Evolutionary conservation across 164 flowering plant species (phyloP), one percentile per base, ranked within the genome.

Genomic region (Annona squamosa): DNA sequence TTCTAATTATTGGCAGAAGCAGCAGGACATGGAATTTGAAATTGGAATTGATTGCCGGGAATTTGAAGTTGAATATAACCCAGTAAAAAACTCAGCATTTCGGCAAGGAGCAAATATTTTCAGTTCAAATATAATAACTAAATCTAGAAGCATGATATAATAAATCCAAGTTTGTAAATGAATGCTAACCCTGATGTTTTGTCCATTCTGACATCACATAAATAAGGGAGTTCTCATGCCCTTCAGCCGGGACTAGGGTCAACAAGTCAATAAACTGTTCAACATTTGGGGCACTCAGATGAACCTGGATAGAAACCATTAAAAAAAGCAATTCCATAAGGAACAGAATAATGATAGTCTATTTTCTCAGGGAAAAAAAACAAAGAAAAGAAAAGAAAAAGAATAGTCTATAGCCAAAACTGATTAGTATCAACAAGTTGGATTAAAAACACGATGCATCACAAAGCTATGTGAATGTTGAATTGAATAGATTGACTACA

Each of bases 121-220:
- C 59, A 1, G 13, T 52, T 52, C 59, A 52, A 52, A 52, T 2
- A 52, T 48, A 52, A 10, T 52, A 52, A 16, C 59, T 52, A 52
- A 2, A 52, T 26, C 17, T 10, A 16, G 59, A 10, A 52, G 59
- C 57, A 52, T 52, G 4, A 66, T 13, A 46, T 66, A 66, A 13
- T 66, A 37, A 19, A 66, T 66, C 66, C 66, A 63, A 63, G 59
- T 52, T 52, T 52, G 59, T 6, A 52, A 52, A 4, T 63, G 17
- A 66, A 77, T 48, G 19, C 84, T 77, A 71, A 86, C 99, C 97
- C 85, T 95, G 99, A 76, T 82, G 93, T 79, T 84, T 87, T 12
- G 89, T 83, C 99, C 99, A 95, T 84, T 91, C 98, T 57, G 87
- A 86, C 98, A 93, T 93, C n/a, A 91, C 81, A 80, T 89, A 95